A percentile compares a stretch with the other conserved stretches of the same genome.
Evolutionary conservation across 2,329 filamentous ascomycete genomes (phyloP).

Genomic region (Neoarthrinium moseri): DNA sequence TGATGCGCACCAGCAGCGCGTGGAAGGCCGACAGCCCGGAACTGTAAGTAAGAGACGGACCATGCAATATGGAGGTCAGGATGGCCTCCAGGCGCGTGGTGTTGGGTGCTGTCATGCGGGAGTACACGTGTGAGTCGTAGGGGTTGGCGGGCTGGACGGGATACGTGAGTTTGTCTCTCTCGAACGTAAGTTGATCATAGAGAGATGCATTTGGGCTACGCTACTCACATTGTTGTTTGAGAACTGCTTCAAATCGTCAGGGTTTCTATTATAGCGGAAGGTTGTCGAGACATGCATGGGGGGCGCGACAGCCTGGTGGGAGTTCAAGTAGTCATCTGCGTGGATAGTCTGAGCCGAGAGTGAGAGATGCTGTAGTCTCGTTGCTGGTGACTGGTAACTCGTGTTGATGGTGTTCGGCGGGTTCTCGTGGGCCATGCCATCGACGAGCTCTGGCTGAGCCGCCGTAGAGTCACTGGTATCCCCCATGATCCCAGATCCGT

Average conservation of each 20-base stretch:
- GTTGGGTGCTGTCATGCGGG: conserved; percentile 75
- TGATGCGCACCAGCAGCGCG: conserved; percentile 78
- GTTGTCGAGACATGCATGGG: conserved; percentile 90
- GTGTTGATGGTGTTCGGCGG: neutral
- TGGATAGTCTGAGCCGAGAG: conserved; percentile 75
- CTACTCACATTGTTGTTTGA: conserved; percentile 54
- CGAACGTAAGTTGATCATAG: too few species aligned
- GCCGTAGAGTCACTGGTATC: neutral
- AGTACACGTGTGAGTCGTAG: conserved; percentile 75
- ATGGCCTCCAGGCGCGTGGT: conserved; percentile 82
- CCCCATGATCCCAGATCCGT: too few species aligned
- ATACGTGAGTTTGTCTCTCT: too few species aligned
- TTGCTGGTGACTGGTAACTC: conserved; percentile 22
- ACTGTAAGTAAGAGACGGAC: conserved; percentile 71
- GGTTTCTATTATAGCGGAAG: conserved; percentile 76
- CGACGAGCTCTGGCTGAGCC: conserved; percentile 3
- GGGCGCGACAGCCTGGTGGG: conserved; percentile 78
- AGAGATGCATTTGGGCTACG: too few species aligned
- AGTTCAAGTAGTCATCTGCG: conserved; percentile 75
- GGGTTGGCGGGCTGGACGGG: conserved; percentile 43
- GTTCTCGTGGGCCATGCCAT: conserved; percentile 7
- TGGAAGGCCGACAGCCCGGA: conserved; percentile 89
- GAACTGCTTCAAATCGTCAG: conserved; percentile 57
- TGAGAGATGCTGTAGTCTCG: conserved; percentile 39
- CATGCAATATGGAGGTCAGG: conserved; percentile 70